phyloP scores from a whole-genome alignment of 2,329 filamentous ascomycete species.

The Pseudohalonectria lignicola region DNA sequence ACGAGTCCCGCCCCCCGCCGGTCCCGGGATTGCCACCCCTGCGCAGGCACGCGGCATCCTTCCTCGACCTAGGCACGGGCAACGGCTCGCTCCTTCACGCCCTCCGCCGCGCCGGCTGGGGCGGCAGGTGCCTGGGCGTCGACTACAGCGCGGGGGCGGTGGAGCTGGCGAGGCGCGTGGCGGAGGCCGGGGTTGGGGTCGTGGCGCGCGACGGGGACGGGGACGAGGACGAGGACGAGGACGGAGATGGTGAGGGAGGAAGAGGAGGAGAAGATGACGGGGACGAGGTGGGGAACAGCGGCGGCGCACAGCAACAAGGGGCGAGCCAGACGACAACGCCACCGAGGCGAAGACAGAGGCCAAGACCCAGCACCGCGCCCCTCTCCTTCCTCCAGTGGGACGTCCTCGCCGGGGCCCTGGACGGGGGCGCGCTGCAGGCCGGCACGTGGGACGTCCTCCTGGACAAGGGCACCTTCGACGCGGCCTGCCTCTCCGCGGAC shows the following conservation, averaged over 20 bases:
- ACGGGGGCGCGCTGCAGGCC: conserved; percentile 18
- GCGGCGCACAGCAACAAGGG: conserved; percentile 8
- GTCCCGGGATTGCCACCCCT: too few species aligned
- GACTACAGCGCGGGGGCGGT: conserved; percentile 77
- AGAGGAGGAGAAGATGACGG: too few species aligned
- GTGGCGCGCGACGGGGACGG: conserved; percentile 3
- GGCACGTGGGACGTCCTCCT: conserved; percentile 77
- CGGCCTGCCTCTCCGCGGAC: conserved; percentile 65
- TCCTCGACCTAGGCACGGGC: conserved; percentile 86
- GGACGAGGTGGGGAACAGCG: too few species aligned
- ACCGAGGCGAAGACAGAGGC: neutral
- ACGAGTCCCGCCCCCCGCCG: conserved; percentile 16
- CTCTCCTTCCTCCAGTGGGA: conserved; percentile 50
- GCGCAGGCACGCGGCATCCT: conserved; percentile 28
- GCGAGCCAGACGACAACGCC: conserved; percentile 7
- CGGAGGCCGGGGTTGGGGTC: conserved; percentile 12
- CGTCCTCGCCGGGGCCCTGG: conserved; percentile 36
- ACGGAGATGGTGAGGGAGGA: too few species aligned
- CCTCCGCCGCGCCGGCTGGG: conserved; percentile 56
- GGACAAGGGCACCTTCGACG: conserved; percentile 99
- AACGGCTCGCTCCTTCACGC: conserved; percentile 87
- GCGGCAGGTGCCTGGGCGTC: conserved; percentile 66
- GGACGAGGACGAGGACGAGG: conserved; percentile 13
- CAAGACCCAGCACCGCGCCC: conserved; percentile 1
- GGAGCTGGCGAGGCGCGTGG: conserved; percentile 58